phyloP scores from a whole-genome alignment of 2,329 filamentous ascomycete species.

The Aspergillus phoenicis region DNA sequence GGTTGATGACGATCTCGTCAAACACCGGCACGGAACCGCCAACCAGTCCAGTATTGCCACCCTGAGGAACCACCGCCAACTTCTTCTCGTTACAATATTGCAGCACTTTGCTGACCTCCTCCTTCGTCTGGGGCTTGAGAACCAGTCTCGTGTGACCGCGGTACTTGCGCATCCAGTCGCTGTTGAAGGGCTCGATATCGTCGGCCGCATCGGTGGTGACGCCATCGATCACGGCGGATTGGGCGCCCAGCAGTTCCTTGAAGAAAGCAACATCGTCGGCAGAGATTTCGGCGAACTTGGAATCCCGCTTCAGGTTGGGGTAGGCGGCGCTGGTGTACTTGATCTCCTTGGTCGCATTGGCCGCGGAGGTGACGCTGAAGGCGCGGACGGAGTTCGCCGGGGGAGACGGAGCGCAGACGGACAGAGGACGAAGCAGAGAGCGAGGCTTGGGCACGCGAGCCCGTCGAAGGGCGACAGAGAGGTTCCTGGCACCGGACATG shows the following conservation, averaged over 20 bases:
- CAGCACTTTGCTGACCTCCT: conserved; percentile 87
- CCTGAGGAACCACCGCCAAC: conserved; percentile 93
- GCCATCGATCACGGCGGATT: conserved; percentile 81
- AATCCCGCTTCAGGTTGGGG: conserved; percentile 77
- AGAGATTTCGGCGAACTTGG: conserved; percentile 70
- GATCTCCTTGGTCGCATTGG: conserved; percentile 43
- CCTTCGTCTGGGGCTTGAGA: conserved; percentile 78
- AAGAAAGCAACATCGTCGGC: conserved; percentile 81
- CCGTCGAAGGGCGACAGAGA: conserved; percentile 37
- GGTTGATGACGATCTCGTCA: conserved; percentile 94
- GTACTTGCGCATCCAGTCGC: conserved; percentile 99
- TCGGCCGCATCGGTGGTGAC: conserved; percentile 72
- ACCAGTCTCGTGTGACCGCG: conserved; percentile 85
- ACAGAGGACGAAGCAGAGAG: conserved; percentile 26
- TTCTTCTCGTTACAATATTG: conserved; percentile 93
- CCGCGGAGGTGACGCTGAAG: conserved; percentile 34
- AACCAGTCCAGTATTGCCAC: conserved; percentile 93
- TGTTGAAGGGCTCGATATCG: conserved; percentile 90
- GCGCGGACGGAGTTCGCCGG: conserved; percentile 25
- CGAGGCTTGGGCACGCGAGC: conserved; percentile 35
- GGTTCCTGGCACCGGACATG: conserved; percentile 36
- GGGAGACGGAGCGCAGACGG: conserved; percentile 19
- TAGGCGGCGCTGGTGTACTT: conserved; percentile 82
- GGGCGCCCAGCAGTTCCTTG: conserved; percentile 74
- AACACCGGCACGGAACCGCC: conserved; percentile 96